Conservation (phyloP, 805 yeast genomes). For the Naumovozyma baii region DNA sequence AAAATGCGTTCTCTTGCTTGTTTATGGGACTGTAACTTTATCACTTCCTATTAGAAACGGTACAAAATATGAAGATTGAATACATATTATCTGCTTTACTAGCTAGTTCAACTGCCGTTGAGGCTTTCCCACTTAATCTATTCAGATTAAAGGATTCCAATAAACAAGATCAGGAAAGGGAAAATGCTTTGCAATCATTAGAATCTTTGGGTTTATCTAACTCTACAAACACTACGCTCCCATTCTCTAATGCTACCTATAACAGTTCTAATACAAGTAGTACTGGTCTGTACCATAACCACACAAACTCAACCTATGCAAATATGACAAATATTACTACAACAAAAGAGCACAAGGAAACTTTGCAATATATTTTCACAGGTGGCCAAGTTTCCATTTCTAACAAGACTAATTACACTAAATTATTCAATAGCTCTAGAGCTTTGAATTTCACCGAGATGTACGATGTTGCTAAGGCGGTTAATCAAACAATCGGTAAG, state of each 20-base stretch:
- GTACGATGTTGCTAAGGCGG: constrained; percentile 12
- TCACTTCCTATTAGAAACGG: too few species aligned
- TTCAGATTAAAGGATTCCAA: constrained; percentile 1
- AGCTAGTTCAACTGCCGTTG: constrained; percentile 8
- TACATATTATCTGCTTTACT: constrained; percentile 8
- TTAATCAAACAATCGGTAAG: constrained; percentile 9
- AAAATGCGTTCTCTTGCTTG: constrained; percentile 8
- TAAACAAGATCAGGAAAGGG: neutral
- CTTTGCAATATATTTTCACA: constrained; percentile 15
- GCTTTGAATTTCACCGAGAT: constrained; percentile 19
- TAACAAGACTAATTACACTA: constrained; percentile 10
- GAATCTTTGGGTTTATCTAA: neutral
- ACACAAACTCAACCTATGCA: constrained; percentile 1
- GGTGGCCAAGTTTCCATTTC: constrained; percentile 15
- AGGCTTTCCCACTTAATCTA: constrained; percentile 13
- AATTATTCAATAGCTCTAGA: constrained; percentile 13
- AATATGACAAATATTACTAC: constrained; percentile 2
- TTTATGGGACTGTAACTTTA: too few species aligned
- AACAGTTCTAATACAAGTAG: constrained; percentile 1
- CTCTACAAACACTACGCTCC: neutral
- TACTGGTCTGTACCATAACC: constrained; percentile 1
- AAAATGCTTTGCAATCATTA: neutral
- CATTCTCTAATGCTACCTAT: neutral
- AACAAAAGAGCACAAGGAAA: constrained; percentile 3
- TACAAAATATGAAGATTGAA: constrained; percentile 12